Evolutionary conservation across 2,329 filamentous ascomycete genomes (phyloP).

Genomic region (Penicillium sp.): DNA sequence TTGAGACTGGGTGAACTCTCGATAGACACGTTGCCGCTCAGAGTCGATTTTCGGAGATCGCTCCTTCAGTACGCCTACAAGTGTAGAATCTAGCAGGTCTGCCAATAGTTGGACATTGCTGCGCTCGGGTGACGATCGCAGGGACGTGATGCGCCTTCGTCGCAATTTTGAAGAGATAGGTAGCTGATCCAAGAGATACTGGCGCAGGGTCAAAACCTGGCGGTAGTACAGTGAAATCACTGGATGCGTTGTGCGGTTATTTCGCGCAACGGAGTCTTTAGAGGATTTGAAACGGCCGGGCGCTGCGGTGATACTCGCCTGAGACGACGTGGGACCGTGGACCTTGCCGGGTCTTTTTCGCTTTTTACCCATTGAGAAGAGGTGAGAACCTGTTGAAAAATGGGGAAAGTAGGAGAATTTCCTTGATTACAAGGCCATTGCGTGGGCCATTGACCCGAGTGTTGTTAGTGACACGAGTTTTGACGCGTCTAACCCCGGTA

Average conservation of each 20-base stretch:
- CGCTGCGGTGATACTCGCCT: constrained; percentile 27
- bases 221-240: constrained; percentile 70
- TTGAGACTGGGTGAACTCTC: constrained; percentile 64
- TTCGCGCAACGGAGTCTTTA: constrained; percentile 9
- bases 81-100: constrained; percentile 65
- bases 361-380: constrained; percentile 40
- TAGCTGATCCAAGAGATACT: constrained; percentile 68
- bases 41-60: constrained; percentile 30
- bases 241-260: constrained; percentile 49
- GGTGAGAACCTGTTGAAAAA: not conserved
- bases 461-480: not conserved
- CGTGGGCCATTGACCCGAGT: not conserved
- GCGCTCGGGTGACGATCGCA: constrained; percentile 12
- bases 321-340: constrained; percentile 18
- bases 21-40: constrained; percentile 57
- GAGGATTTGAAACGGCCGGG: constrained; percentile 19
- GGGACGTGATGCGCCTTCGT: constrained; percentile 46
- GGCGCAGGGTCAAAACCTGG: constrained; percentile 65
- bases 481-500: constrained; percentile 2
- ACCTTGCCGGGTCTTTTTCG: constrained; percentile 43
- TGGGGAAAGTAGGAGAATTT: not conserved
- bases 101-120: constrained; percentile 40
- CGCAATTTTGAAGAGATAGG: constrained; percentile 63
- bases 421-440: not conserved
- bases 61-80: constrained; percentile 60